These are phyloP conservation scores for Candida orba DNA, from an alignment of 805 yeast genomes.

Conservation along the genomic window DNA sequence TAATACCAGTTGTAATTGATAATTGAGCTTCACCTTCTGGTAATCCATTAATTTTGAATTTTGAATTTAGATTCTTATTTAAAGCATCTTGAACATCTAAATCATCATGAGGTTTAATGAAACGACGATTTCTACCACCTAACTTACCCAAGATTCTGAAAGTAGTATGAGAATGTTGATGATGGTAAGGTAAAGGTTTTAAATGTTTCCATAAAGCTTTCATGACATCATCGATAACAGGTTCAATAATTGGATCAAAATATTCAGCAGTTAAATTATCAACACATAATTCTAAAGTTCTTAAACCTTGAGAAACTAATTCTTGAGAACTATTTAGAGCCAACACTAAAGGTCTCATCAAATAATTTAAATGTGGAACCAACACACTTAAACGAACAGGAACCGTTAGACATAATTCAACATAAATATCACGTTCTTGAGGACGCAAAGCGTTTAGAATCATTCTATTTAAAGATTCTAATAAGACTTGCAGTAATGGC, in stretches of 20 bases:
- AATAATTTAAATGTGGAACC: constrained; percentile 83
- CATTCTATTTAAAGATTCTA: constrained; percentile 80
- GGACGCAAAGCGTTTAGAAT: constrained; percentile 78
- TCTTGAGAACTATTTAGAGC: constrained; percentile 90
- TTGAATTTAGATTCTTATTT: constrained; percentile 66
- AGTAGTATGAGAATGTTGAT: constrained; percentile 92
- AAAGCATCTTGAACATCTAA: constrained; percentile 44
- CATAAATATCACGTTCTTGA: constrained; percentile 89
- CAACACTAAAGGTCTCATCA: constrained; percentile 86
- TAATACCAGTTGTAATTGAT: constrained; percentile 76
- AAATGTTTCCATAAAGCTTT: constrained; percentile 86
- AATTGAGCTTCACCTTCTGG: constrained; percentile 49
- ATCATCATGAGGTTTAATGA: constrained; percentile 68
- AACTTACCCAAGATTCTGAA: constrained; percentile 88
- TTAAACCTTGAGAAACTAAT: constrained; percentile 84
- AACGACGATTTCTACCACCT: constrained; percentile 92
- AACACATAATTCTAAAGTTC: constrained; percentile 92
- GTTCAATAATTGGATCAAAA: constrained; percentile 95
- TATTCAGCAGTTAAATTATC: constrained; percentile 95
- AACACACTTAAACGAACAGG: constrained; percentile 91
- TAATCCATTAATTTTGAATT: constrained; percentile 67
- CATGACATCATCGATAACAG: constrained; percentile 92
- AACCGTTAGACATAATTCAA: constrained; percentile 89
- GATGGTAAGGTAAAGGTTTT: constrained; percentile 89
- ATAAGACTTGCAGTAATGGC: constrained; percentile 79